Evolutionary conservation across 2,329 filamentous ascomycete genomes (phyloP), one percentile per base, ranked within the genome.

Genomic region (Keithomyces neogunnii): DNA sequence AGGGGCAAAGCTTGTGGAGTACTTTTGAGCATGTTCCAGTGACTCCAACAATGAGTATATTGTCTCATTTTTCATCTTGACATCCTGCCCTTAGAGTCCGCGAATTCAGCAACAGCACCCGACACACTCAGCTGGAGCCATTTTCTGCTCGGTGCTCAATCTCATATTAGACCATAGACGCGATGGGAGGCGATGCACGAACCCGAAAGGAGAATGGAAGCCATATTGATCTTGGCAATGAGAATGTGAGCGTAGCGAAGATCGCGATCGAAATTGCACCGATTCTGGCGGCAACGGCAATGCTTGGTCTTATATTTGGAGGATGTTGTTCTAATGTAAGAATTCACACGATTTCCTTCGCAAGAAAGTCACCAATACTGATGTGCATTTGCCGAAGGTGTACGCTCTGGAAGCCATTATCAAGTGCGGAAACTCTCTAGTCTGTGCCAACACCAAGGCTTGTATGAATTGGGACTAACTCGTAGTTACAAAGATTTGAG

Each of bases 371-470:
- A 19, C 5, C 38, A 40, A 26, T 40, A 8, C 35, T 49, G 40
- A 51, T 29, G 5, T 10, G 5, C 10, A n/a, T 47, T 60, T 60
- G 56, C 59, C 63, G 60, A 66, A 95, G 85, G 89, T 96, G n/a
- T 97, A 95, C 70, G 89, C 92, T 40, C 77, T 99, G 51, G 93
- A 99, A 70, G 88, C 89, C 45, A 95, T 97, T 61, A 84, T 99
- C 65, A 95, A 93, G 88, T 93, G 73, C 80, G 84, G 73, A 47
- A 49, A 11, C 26, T 36, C 57, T 53, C 40, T 10, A 19, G 1
- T 3, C 28, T 42, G 10, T 29, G 13, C 32, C 42, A 11, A 31
- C 35, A n/a, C 26, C 19, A 30, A n/a, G 10, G 3, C 28, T 30
- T 29, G 40, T 35, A 51, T 30, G 10, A 33, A 38, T 13, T 40